These are phyloP conservation scores for Holtermanniella nyarrowii DNA, from an alignment of 768 basidiomycete genomes.

Conservation along the genomic window DNA sequence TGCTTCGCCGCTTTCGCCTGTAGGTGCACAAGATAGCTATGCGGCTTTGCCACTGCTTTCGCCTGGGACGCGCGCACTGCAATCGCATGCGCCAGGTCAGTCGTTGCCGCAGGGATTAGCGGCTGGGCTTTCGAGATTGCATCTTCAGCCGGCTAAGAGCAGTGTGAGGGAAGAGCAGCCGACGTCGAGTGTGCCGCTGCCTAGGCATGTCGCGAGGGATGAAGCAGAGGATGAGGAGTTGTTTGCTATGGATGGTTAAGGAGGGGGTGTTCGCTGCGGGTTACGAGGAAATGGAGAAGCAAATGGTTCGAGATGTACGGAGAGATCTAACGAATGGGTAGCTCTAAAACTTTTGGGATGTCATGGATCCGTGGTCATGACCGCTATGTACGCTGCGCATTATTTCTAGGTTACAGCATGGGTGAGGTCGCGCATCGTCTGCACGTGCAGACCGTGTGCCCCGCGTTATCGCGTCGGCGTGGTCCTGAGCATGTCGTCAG, in stretches of 20 bases:
- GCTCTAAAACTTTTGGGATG: no score
- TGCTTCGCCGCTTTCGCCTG: not conserved
- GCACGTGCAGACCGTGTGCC: no score
- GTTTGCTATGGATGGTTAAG: conserved; percentile 31
- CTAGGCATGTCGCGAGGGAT: not conserved
- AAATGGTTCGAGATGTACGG: not conserved
- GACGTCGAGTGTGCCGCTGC: not conserved
- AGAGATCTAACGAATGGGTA: no score
- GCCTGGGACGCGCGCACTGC: conserved; percentile 66
- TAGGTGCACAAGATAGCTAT: not conserved
- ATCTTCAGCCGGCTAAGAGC: conserved; percentile 47
- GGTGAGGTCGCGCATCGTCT: no score
- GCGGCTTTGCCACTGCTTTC: conserved; percentile 4
- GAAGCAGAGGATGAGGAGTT: conserved; percentile 28
- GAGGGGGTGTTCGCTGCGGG: not conserved
- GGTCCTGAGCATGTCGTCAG: no score
- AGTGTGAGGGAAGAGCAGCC: conserved; percentile 3
- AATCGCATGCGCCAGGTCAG: conserved; percentile 81
- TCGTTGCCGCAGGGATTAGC: conserved; percentile 85
- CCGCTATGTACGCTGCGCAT: no score
- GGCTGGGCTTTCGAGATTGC: conserved; percentile 79
- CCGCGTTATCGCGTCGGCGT: no score
- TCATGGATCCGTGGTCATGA: no score
- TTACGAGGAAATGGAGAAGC: not conserved
- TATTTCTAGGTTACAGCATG: no score